Base-by-base conservation (phyloP, 805 yeast genomes). In the Jamesozyma piceae region DNA sequence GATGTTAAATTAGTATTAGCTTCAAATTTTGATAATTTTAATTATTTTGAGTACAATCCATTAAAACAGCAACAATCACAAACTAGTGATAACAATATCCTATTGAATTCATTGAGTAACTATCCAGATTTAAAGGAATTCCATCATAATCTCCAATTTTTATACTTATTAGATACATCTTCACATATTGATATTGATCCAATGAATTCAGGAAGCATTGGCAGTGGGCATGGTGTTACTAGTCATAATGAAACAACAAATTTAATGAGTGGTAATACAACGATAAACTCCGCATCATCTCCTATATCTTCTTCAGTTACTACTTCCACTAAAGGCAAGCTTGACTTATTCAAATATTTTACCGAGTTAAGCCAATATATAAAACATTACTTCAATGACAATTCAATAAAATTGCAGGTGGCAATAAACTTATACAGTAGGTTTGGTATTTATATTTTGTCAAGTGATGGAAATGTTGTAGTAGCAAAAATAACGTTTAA, bases 1-100 rank as follows among this genome's bases (percentile, higher is more conserved):
- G 65, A 63, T 40, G 66, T 61, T 22, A 63, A 61, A 44, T 47
- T 63, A 34, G 67, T 63, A 2, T 42, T 63, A 17, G 67, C 67
- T 8, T 61, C 65, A 2, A 62, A 58, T 46, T 63, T 62, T 44
- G 66, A 63, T 39, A 55, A 57, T 24, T 63, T 63, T 48, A 59
- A 62, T 39, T 63, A 63, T 41, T 59, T 43, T 41, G 57, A 54
- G 34, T 21, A 20, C 19, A 29, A 27, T 14, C 22, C 31, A 15
- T 14, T 29, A 22, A 31, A 13, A 4, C 27, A 35, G 1, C 18
- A 5, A n/a, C 41, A 37, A 15, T 22, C 15, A 15, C 31, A 19
- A 11, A 20, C 15, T 17, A 26, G 39, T 22, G 31, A 28, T 4
- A 49, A 45, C 21, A 63, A 63, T 41, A 62, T 63, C 28, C 44